These are phyloP conservation scores for Plasmodium adleri DNA, from an alignment of 169 alveolate genomes.

Conservation along the genomic window DNA sequence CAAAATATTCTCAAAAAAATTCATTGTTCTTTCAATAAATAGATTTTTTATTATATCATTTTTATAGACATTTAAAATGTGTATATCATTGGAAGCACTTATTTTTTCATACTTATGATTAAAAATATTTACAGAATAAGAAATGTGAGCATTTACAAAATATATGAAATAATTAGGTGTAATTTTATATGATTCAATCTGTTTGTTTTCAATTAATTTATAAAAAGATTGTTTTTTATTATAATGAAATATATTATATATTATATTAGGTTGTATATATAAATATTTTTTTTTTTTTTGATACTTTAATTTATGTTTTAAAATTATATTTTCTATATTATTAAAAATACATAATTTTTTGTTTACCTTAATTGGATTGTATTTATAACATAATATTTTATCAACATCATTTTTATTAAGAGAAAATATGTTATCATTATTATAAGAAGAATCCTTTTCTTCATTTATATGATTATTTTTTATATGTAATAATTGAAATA, in stretches of 20 bases:
- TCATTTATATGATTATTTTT: too few relatives aligned
- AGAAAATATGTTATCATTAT: too few relatives aligned
- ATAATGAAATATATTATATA: constrained; percentile 12
- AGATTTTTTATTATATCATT: constrained; percentile 38
- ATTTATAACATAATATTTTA: constrained; percentile 2
- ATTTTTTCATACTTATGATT: constrained; percentile 21
- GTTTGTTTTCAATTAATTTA: constrained; percentile 6
- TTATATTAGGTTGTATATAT: constrained; percentile 24
- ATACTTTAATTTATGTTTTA: not conserved
- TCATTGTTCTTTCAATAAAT: constrained; percentile 40
- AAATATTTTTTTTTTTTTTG: not conserved
- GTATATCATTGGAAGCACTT: constrained; percentile 10
- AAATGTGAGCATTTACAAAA: constrained; percentile 65
- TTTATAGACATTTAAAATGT: constrained; percentile 41
- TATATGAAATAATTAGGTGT: constrained; percentile 33
- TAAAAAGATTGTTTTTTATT: constrained; percentile 10
- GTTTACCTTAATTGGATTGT: constrained; percentile 16
- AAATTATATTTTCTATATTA: not conserved
- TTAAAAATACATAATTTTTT: constrained; percentile 56
- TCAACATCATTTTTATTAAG: not conserved
- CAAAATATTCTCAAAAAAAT: constrained; percentile 43
- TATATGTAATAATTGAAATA: not conserved
- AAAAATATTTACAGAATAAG: constrained; percentile 47
- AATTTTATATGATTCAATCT: constrained; percentile 9
- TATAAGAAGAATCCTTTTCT: too few relatives aligned